Evolutionary conservation across 2,329 filamentous ascomycete genomes (phyloP), one percentile per base, ranked within the genome.

Genomic region (Ophiosphaerella narmari): DNA sequence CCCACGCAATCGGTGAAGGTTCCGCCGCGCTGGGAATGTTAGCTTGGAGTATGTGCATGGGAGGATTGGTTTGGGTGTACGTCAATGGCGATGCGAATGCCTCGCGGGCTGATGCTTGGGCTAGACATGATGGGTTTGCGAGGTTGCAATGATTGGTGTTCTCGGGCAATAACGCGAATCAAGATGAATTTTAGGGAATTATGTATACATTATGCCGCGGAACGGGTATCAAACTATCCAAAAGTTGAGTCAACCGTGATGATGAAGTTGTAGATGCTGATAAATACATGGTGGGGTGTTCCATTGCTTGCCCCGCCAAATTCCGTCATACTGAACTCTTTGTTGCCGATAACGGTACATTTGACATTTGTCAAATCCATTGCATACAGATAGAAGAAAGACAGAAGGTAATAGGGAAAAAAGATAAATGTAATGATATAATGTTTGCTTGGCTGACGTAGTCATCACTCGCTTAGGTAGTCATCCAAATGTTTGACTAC

Each of bases 1-100:
- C 90, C 91, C 16, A 96, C 89, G 68, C 91, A 96, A 75, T 96
- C 91, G 34, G 91, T 96, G 71, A 96, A 96, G 24, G 91, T 96
- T 50, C 91, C 91, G 59, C 91, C 91, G 54, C 91, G 86, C 75
- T 86, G 63, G 33, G 44, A 60, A 50, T 66, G 53, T 41, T 36
- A 42, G 26, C 29, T 34, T 6, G 13, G 41, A 9, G 18, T 13
- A 13, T 32, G 12, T 2, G 11, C 16, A n/a, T 35, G 18, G 18
- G 6, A 14, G 2, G 5, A 5, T 14, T 5, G 39, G 45, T 62
- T 29, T 29, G 26, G 26, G 7, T 11, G 31, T 58, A 75, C 74
- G 47, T 81, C 78, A 55, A 91, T 91, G 59, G 88, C 87, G 61
- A 91, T 90, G 67, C 87, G 85, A 63, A 90, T 86, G 49, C 87